phyloP scores from a whole-genome alignment of 225 moss, liverwort and hornwort species.

The Polytrichum commune region DNA sequence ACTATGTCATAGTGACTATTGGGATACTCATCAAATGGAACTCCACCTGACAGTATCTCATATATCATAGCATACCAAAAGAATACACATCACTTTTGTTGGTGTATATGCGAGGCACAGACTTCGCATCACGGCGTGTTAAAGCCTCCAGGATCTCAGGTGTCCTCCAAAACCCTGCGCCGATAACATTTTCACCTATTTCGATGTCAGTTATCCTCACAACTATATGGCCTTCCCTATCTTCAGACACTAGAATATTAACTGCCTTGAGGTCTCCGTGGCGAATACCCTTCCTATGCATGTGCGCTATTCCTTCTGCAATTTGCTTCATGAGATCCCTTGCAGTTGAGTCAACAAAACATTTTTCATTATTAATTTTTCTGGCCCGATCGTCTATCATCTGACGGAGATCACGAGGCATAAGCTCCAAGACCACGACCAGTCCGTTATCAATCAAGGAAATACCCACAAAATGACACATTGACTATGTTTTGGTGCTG shows the following conservation, averaged over 20 bases:
- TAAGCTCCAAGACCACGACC: neutral
- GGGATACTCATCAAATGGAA: neutral
- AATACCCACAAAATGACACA: neutral
- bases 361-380: neutral
- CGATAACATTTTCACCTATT: neutral
- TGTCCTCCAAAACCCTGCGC: neutral
- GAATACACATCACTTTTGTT: neutral
- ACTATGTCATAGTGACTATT: neutral
- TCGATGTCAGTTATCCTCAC: neutral
- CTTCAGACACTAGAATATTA: neutral
- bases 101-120: neutral
- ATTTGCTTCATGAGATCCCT: neutral
- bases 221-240: neutral
- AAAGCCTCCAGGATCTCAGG: neutral
- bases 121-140: neutral
- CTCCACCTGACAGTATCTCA: neutral
- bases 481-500: neutral
- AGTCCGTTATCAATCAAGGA: neutral
- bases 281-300: neutral
- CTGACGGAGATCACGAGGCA: neutral
- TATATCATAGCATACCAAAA: too few relatives aligned
- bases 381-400: neutral
- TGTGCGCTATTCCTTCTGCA: neutral
- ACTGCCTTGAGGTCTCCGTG: neutral
- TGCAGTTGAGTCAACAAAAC: neutral